Evolutionary conservation across 257 asterid genomes (phyloP), one percentile per base, ranked within the genome.

Genomic region (Osmanthus fragrans): DNA sequence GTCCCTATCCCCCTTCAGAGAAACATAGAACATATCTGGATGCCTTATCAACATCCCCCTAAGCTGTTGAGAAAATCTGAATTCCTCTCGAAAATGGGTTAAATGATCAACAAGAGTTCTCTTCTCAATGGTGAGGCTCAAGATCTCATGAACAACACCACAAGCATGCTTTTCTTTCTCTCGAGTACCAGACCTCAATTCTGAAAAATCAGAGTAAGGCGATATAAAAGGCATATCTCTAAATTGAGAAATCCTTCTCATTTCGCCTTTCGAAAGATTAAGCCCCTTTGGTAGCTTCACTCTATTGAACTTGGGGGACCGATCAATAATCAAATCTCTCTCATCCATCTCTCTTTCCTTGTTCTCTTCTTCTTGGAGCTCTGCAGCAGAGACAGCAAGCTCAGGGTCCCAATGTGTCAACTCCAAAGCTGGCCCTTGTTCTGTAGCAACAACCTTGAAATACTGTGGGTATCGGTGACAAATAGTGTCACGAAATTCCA

Each of bases 11-110:
- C 99, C 99, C 81, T 96, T 93, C 56, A 91, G 84, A 7, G 98
- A 96, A 45, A 96, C 89, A 60, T 96, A 93, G 70, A 96, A 96
- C 97, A 93, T 89, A 82, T 96, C 98, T 1, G 98, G 98, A 87
- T 93, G 99, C 88, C 99, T 93, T 78, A 96, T 82, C 87, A 96
- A 79, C 99, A 96, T 96, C 71, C 99, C 99, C 74, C 97, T 88
- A 34, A 93, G 86, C 86, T 96, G 98, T 81, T 96, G 99, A 54
- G 99, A 96, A 87, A 96, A 96, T 79, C 94, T 86, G 76, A 93
- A 96, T 56, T 96, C 99, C 58, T 96, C 99, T 11, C 98, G 81
- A 66, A 93, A 93, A 87, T 96, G 99, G 27, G 98, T 96, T 37
- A 96, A 80, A 78, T 96, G 97, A 79, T 96, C 99, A 8, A 92